Evolutionary conservation across 108 stramenopile genomes (phyloP).

Genomic region (Schizochytrium sp.): DNA sequence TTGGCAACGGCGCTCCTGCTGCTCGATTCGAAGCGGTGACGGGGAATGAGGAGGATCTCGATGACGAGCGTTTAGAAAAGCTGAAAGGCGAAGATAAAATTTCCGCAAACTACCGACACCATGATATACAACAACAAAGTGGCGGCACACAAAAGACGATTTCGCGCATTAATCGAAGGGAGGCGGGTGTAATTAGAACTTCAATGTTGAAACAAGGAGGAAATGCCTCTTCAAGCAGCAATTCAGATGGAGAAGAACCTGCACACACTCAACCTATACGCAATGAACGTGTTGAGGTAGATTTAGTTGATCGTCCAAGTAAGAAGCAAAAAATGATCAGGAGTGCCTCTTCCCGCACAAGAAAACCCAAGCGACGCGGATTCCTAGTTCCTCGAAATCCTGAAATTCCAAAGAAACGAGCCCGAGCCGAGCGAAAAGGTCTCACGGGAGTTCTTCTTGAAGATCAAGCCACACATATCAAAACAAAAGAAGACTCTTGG

Average conservation of each 20-base stretch:
- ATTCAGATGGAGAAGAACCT: conserved; percentile 1
- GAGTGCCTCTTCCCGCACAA: too few species aligned
- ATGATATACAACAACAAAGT: too few species aligned
- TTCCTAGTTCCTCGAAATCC: neutral
- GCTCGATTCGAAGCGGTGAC: neutral
- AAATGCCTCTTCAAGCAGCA: neutral
- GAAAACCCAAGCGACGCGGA: neutral
- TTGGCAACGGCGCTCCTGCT: neutral
- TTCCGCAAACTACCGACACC: too few species aligned
- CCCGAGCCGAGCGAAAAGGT: conserved; percentile 33
- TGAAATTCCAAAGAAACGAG: neutral
- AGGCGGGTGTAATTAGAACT: neutral
- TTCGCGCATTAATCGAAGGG: neutral
- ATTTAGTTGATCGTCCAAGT: too few species aligned
- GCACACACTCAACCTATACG: neutral
- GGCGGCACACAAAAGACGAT: neutral
- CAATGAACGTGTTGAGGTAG: neutral
- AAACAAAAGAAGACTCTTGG: neutral
- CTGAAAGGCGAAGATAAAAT: too few species aligned
- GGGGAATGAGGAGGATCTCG: neutral
- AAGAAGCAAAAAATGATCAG: too few species aligned
- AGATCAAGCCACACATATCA: neutral
- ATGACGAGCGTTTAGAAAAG: neutral
- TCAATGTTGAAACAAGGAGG: too few species aligned
- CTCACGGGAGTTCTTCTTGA: conserved; percentile 5